Percentiles rank a stretch among this genome's conserved stretches.
Conservation (phyloP, 441 rosid species). For the Eruca vesicaria region DNA sequence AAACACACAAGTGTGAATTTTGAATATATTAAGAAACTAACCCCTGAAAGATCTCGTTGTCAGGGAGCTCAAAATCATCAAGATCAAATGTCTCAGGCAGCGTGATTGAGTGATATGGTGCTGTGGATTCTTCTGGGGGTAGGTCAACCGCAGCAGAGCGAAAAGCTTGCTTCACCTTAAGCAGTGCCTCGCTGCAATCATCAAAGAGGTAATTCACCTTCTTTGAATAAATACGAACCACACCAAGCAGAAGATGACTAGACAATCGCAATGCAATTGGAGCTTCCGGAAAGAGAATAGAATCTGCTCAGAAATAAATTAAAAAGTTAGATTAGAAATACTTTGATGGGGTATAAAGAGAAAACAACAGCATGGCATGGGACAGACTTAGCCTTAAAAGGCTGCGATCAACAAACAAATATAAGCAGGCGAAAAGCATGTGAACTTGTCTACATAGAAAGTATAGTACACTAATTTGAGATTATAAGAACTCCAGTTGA, state of each 20-base stretch:
- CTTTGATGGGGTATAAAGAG: neutral
- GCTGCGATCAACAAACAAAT: neutral
- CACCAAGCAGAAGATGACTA: slow-evolving; percentile 99
- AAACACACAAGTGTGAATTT: neutral
- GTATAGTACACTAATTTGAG: neutral
- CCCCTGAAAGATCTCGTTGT: slow-evolving; percentile 94
- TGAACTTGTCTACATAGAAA: neutral
- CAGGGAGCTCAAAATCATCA: slow-evolving; percentile 99
- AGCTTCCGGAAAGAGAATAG: slow-evolving; percentile 95
- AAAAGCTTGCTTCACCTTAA: slow-evolving; percentile 98
- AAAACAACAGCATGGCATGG: neutral
- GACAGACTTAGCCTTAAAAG: slow-evolving; percentile 1
- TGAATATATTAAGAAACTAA: slow-evolving; percentile 42
- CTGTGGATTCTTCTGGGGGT: slow-evolving; percentile 98
- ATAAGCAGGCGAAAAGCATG: neutral
- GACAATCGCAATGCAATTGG: slow-evolving; percentile 97
- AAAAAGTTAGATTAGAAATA: slow-evolving; percentile 7
- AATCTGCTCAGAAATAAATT: slow-evolving; percentile 55
- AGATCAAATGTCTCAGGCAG: slow-evolving; percentile 99
- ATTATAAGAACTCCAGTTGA: neutral
- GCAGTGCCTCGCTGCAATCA: slow-evolving; percentile 99
- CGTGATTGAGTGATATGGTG: slow-evolving; percentile 98
- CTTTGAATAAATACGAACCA: slow-evolving; percentile 97
- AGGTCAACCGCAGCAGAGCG: slow-evolving; percentile 98
- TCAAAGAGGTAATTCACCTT: slow-evolving; percentile 99